Evolutionary conservation across 2,329 filamentous ascomycete genomes (phyloP), one percentile per base, ranked within the genome.

Genomic region (Epichloe coenophiala): DNA sequence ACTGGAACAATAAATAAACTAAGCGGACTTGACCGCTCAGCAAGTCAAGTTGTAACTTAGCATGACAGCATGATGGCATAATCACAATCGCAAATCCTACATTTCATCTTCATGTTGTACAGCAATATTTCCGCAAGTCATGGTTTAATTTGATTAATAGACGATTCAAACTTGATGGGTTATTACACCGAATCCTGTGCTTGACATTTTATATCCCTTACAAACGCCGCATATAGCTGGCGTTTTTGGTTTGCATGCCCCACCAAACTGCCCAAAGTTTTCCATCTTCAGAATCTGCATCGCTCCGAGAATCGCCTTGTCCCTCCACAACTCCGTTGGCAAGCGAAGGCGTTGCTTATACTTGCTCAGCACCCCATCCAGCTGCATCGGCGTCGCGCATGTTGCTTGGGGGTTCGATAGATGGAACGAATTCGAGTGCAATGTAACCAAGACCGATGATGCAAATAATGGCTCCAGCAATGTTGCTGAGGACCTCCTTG

Each of bases 401-500:
- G 73, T 87, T 89, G 65, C 81, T 78, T 9, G 86, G 86, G 46
- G 85, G 83, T 69, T 89, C 85, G 63, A 89, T 86, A 55, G 83
- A 85, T 33, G 85, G 85, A 56, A 88, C 72, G 66, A 86, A 89
- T 68, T 89, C 85, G 63, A 89, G 77, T 45, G 71, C 81, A 57
- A 78, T 71, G 71, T 97, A 98, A 55, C 66, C 84, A 54, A 96
- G 63, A 59, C 93, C 93, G 56, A 88, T 72, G 48, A 93, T 60
- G 48, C 83, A 88, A 58, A 97, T 76, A 59, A 94, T 75, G 48
- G 80, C 77, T 58, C 89, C 93, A 23, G 88, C 81, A 51, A 95
- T 80, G 64, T 83, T 81, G 63, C 82, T 83, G 60, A 86, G 74
- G 62, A 80, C 72, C 55, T 73, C 63, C 56, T 76, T 69, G 59